A percentile compares a stretch with the other conserved stretches of the same genome.
phyloP scores from a whole-genome alignment of 495 filamentous ascomycete species.

The Aspergillus ostianus region DNA sequence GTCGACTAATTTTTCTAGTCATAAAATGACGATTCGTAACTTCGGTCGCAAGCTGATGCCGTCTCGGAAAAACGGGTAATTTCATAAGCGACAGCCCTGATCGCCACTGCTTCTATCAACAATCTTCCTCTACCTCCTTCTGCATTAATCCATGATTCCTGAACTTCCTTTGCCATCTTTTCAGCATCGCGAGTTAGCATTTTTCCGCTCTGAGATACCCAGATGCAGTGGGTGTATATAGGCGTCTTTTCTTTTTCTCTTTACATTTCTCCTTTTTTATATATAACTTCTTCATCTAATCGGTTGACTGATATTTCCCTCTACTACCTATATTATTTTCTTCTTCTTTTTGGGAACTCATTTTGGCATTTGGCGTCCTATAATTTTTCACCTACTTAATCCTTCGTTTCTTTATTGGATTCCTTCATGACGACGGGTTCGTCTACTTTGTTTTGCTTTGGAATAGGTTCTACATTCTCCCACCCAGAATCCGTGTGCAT shows the following conservation, averaged over 20 bases:
- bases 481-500: background rate
- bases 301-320: background rate
- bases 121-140: background rate
- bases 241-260: background rate
- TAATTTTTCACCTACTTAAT: background rate
- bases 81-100: background rate
- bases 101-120: background rate
- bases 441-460: background rate
- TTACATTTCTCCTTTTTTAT: background rate
- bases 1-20: slow-evolving; percentile 18
- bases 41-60: slow-evolving; percentile 42
- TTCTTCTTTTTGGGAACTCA: background rate
- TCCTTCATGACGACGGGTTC: background rate
- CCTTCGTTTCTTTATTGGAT: background rate
- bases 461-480: background rate
- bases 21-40: slow-evolving; percentile 41
- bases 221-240: slow-evolving; percentile 2
- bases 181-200: background rate
- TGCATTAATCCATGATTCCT: background rate
- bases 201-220: background rate
- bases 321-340: background rate
- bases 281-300: background rate
- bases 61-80: slow-evolving; percentile 18
- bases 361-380: background rate
- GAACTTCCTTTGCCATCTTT: background rate